Evolutionary conservation across 2,329 filamentous ascomycete genomes (phyloP).

Genomic region (Nothophoma quercina): DNA sequence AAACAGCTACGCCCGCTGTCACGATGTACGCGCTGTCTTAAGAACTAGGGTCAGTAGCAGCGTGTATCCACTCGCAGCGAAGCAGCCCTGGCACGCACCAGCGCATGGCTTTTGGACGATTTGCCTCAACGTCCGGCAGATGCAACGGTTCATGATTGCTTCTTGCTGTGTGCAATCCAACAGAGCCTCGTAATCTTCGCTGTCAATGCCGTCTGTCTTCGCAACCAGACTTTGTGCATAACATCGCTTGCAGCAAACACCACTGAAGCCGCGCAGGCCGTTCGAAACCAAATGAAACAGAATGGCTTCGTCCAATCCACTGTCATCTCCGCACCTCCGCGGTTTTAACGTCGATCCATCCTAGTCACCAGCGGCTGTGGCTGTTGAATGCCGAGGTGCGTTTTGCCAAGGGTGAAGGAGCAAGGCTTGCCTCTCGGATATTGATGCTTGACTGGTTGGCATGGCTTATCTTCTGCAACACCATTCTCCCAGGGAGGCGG

Average conservation of each 20-base stretch:
- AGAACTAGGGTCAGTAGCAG: background rate
- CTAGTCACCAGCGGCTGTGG: slow-evolving; percentile 29
- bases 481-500: slow-evolving; percentile 10
- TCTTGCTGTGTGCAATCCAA: background rate
- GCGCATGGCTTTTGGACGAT: background rate
- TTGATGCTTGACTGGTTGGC: slow-evolving; percentile 34
- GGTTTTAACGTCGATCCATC: slow-evolving; percentile 6
- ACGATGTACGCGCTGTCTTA: slow-evolving; percentile 1
- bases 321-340: slow-evolving; percentile 3
- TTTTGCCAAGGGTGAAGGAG: slow-evolving; percentile 35
- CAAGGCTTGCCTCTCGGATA: slow-evolving; percentile 32
- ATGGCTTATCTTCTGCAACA: slow-evolving; percentile 24
- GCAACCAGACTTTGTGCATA: background rate
- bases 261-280: slow-evolving; percentile 11
- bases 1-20: slow-evolving; percentile 19
- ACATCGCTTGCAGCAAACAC: background rate
- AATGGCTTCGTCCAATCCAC: slow-evolving; percentile 11
- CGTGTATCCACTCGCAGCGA: background rate
- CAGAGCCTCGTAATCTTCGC: background rate
- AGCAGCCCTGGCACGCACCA: background rate
- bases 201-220: background rate
- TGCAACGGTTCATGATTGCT: background rate
- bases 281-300: slow-evolving; percentile 11
- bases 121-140: background rate
- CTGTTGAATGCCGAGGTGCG: slow-evolving; percentile 27